These are phyloP conservation scores for Colletotrichum destructivum DNA, from an alignment of 2,329 filamentous ascomycete genomes.

Conservation along the genomic window DNA sequence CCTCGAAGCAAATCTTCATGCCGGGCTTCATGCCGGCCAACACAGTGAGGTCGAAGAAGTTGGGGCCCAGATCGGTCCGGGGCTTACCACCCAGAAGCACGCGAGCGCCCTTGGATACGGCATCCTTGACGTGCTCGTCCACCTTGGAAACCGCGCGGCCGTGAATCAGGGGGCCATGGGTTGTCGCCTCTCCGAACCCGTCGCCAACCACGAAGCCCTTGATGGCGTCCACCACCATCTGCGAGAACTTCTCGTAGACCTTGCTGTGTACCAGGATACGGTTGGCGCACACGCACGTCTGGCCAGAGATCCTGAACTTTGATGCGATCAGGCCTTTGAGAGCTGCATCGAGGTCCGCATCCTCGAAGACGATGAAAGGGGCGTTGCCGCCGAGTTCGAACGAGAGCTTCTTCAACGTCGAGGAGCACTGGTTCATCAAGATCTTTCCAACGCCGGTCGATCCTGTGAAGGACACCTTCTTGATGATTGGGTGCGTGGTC, in stretches of 20 bases:
- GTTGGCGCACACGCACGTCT: slow-evolving; percentile 77
- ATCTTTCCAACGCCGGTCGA: slow-evolving; percentile 80
- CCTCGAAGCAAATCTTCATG: slow-evolving; percentile 64
- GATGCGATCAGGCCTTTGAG: slow-evolving; percentile 70
- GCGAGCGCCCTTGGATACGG: slow-evolving; percentile 78
- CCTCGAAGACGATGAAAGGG: slow-evolving; percentile 75
- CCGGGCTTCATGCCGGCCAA: slow-evolving; percentile 58
- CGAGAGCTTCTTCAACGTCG: slow-evolving; percentile 76
- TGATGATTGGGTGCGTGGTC: slow-evolving; percentile 77
- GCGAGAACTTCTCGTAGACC: slow-evolving; percentile 75
- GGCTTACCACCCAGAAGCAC: slow-evolving; percentile 72
- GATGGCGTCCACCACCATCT: slow-evolving; percentile 71
- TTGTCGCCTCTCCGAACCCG: slow-evolving; percentile 78
- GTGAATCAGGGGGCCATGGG: slow-evolving; percentile 82
- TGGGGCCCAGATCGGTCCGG: slow-evolving; percentile 54
- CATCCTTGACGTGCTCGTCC: slow-evolving; percentile 77
- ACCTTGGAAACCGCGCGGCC: slow-evolving; percentile 79
- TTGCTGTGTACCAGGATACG: slow-evolving; percentile 75
- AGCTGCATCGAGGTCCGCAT: slow-evolving; percentile 77
- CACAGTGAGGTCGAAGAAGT: slow-evolving; percentile 62
- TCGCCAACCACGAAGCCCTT: slow-evolving; percentile 77
- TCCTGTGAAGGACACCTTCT: slow-evolving; percentile 86
- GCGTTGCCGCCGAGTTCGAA: slow-evolving; percentile 79
- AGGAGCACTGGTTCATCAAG: slow-evolving; percentile 82
- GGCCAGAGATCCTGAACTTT: slow-evolving; percentile 74